Conservation (phyloP, 2,329 filamentous ascomycete genomes). For the Colletotrichum lini region DNA sequence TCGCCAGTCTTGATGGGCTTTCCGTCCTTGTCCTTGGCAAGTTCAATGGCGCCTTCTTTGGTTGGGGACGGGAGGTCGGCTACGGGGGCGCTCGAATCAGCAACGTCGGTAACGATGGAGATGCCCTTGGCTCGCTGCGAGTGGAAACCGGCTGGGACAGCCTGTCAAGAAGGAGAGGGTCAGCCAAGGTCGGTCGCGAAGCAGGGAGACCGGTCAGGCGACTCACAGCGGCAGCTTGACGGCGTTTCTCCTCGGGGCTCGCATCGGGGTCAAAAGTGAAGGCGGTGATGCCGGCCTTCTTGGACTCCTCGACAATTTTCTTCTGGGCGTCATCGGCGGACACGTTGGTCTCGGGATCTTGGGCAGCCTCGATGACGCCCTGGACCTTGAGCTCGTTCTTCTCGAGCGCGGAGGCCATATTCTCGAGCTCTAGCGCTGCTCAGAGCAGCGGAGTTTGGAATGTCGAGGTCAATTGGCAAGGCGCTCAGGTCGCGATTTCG, state of each 20-base stretch:
- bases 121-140: slow-evolving; percentile 74
- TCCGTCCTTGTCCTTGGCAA: slow-evolving; percentile 64
- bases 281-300: slow-evolving; percentile 82
- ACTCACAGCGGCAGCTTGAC: slow-evolving; percentile 82
- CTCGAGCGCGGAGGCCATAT: slow-evolving; percentile 50
- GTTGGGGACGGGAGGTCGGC: slow-evolving; percentile 85
- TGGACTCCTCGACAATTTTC: slow-evolving; percentile 82
- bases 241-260: slow-evolving; percentile 85
- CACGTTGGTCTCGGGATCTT: slow-evolving; percentile 77
- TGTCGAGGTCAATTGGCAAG: slow-evolving; percentile 38
- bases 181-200: slow-evolving; percentile 28
- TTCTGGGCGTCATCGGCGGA: slow-evolving; percentile 80
- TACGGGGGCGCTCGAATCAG: slow-evolving; percentile 76
- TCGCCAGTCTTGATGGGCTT: slow-evolving; percentile 64
- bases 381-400: slow-evolving; percentile 82
- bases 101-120: slow-evolving; percentile 81
- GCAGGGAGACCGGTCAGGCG: background rate
- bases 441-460: slow-evolving; percentile 25
- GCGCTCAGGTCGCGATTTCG: slow-evolving; percentile 29
- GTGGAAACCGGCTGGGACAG: slow-evolving; percentile 75
- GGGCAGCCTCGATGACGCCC: slow-evolving; percentile 83
- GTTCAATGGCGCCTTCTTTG: slow-evolving; percentile 76
- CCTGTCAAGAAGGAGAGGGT: slow-evolving; percentile 57
- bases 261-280: slow-evolving; percentile 92
- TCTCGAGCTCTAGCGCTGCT: slow-evolving; percentile 38